Evolutionary conservation across 2,329 filamentous ascomycete species (phyloP), one percentile per base, ranked within the genome.

Genomic region (Chaetomiaceae sp.): DNA sequence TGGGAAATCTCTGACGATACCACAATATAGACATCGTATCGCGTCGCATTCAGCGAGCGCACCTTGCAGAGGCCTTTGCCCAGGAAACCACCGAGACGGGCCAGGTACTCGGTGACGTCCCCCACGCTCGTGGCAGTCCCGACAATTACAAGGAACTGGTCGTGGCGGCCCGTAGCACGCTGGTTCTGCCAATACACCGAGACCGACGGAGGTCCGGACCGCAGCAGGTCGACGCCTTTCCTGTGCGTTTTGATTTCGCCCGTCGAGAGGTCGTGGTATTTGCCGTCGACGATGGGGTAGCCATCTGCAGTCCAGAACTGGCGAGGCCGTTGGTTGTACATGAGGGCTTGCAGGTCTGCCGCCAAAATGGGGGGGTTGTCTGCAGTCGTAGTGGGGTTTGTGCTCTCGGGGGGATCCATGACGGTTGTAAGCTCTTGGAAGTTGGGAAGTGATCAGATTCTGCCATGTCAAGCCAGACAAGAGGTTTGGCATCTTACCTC

Each of bases 241-340:
- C n/a, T 17, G 37, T 41, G 37, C 4, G 37, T 23, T 19, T 34
- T 41, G 37, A 48, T 10, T 37, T 48, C 37, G 13, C 25, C 45
- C 27, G 27, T 19, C 17, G 17, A 17, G 25, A 41, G 45, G 27
- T 40, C 37, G 45, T 41, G 37, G 37, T 48, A 48, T 13, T 48
- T 41, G 45, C 45, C 45, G 45, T 48, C 45, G 19, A 48, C 25
- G 27, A 48, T 48, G 5, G 45, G 35, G 45, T 48, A 48, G 3
- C 37, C 37, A 27, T 48, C 35, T 8, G 17, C 19, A 13, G 45
- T 48, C 45, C 45, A 41, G 20, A 5, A 19, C 27, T 44, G 41
- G 27, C n/a, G n/a, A n/a, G n/a, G n/a, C n/a, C n/a, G n/a, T n/a
- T n/a, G n/a, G n/a, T n/a, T n/a, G n/a, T n/a, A n/a, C n/a, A n/a